Evolutionary conservation across 2,329 filamentous ascomycete species (phyloP), one percentile per base, ranked within the genome.

Genomic region (Claviceps digitariae): DNA sequence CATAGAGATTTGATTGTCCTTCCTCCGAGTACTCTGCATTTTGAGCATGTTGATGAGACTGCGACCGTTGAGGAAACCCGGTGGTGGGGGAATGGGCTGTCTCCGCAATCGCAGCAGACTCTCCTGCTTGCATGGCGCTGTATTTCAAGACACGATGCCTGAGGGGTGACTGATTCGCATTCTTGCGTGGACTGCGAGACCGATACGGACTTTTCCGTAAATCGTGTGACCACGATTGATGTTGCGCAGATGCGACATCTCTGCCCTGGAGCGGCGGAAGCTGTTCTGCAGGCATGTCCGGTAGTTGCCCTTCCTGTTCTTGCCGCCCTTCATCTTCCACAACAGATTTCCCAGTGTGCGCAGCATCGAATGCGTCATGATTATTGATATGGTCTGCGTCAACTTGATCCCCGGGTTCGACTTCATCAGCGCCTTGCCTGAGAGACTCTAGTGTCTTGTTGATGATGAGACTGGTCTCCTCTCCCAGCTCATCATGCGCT

Each of bases 381-480:
- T 59, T 56, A 7, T 52, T 52, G 4, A 27, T n/a, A 20, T 55
- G 50, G 34, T 36, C 41, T 15, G 48, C 54, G 8, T 57, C 53
- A 6, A 40, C n/a, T 8, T 53, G 25, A 34, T 52, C 41, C 38
- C 21, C 31, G 12, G 31, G 23, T 1, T 44, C 20, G 6, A 57
- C 58, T 52, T 57, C 48, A 20, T 56, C 59, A 4, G 53, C 57
- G 12, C 57, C 53, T 52, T 65, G 72, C 41, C 76, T 69, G 38
- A 80, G 59, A 3, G 74, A 73, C 57, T 78, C 75, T 8, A 82
- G 62, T 0, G 76, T 77, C 38, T 72, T 73, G 59, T 76, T 79
- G 52, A 81, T 78, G 48, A 82, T 79, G 43, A 75, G 62, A 52
- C 73, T 79, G 0, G 78, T 81, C 34, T 74, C 73, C 20, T 81